These are phyloP conservation scores for Tetragonia tetragonoides DNA, from an alignment of 148 eudicot genomes.

Conservation along the genomic window DNA sequence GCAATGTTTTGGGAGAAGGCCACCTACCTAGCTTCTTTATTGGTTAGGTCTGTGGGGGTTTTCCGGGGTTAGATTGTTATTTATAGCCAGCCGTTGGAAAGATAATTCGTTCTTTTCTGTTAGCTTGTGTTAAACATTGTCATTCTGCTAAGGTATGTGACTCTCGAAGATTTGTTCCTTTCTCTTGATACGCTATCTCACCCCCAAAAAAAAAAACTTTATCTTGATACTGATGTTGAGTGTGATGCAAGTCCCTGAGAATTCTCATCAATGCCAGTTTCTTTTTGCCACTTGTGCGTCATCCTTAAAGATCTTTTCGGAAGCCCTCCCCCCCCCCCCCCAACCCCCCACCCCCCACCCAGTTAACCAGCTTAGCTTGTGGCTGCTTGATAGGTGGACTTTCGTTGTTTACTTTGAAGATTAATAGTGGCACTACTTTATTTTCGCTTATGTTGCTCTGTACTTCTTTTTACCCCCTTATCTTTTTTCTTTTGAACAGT, in stretches of 20 bases:
- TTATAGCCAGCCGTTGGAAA: too few species aligned
- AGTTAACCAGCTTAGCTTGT: neutral
- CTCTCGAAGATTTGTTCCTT: too few species aligned
- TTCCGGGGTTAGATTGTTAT: too few species aligned
- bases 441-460: neutral
- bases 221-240: neutral
- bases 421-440: neutral
- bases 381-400: neutral
- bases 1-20: too few species aligned
- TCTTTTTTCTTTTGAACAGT: conserved; percentile 46
- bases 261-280: neutral
- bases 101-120: too few species aligned
- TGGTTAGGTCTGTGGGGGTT: too few species aligned
- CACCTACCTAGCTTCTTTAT: too few species aligned
- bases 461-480: neutral
- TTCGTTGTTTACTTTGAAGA: neutral
- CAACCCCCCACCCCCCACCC: neutral
- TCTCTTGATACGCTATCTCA: too few species aligned
- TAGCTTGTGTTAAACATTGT: too few species aligned
- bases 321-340: neutral
- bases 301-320: neutral
- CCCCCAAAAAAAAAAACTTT: too few species aligned
- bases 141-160: too few species aligned
- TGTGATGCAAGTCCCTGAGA: neutral
- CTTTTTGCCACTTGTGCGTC: neutral